A percentile compares a stretch with the other conserved stretches of the same genome.
Evolutionary conservation across 352 stramenopile genomes (phyloP).

Genomic region (Pythium myriotylum): DNA sequence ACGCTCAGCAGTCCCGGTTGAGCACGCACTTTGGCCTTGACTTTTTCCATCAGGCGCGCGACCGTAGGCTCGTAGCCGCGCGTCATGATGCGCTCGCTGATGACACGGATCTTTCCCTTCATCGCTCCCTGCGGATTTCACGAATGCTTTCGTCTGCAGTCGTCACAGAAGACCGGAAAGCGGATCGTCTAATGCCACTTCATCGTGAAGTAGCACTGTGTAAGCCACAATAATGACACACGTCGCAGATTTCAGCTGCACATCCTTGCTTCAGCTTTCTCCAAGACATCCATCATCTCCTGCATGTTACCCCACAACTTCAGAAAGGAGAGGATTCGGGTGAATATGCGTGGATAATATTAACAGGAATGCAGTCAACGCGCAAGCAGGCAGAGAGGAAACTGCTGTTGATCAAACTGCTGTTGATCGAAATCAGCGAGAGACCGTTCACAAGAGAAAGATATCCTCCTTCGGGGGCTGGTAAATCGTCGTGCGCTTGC

Average conservation of each 20-base stretch:
- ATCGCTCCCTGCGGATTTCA: constrained; percentile 3
- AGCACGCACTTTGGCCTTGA: constrained; percentile 78
- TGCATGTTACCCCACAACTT: too few relatives aligned
- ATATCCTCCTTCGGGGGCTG: constrained; percentile 81
- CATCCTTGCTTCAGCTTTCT: constrained; percentile 7
- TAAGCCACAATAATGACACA: constrained; percentile 22
- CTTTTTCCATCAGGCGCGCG: constrained; percentile 82
- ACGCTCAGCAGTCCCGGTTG: constrained; percentile 79
- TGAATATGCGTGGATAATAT: not conserved
- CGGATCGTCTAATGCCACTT: constrained; percentile 14
- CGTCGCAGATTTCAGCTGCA: constrained; percentile 14
- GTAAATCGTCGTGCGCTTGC: constrained; percentile 87
- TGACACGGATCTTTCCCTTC: constrained; percentile 46
- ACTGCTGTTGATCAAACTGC: too few relatives aligned
- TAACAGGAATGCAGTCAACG: too few relatives aligned
- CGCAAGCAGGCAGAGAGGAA: too few relatives aligned
- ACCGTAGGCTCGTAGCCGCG: constrained; percentile 85
- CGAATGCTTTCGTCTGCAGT: constrained; percentile 26
- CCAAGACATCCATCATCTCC: not conserved
- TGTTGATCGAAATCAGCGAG: not conserved
- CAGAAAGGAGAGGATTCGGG: not conserved
- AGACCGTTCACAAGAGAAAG: constrained; percentile 65
- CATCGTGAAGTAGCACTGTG: constrained; percentile 25
- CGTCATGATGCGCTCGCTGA: constrained; percentile 89
- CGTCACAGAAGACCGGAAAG: not conserved